phyloP scores from a whole-genome alignment of 768 basidiomycete genomes.

The Rhizopogon salebrosus region DNA sequence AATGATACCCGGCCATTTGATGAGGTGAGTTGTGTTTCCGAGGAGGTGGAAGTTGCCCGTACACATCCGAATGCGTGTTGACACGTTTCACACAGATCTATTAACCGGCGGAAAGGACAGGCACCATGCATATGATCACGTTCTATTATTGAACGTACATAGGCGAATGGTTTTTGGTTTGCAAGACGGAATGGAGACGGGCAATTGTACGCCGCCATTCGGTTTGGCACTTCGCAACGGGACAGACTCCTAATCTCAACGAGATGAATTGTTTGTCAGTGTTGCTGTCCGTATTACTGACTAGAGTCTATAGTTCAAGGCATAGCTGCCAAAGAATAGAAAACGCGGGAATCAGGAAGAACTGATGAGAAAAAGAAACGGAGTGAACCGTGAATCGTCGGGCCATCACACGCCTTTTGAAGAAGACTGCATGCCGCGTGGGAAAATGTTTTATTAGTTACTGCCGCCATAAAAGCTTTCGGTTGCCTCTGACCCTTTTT shows the following conservation, averaged over 20 bases:
- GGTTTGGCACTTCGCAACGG: neutral
- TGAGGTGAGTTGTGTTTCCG: constrained; percentile 54
- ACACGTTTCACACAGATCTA: constrained; percentile 27
- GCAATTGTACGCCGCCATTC: neutral
- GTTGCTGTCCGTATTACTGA: constrained; percentile 5
- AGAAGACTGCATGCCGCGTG: constrained; percentile 11
- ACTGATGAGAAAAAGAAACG: constrained; percentile 16
- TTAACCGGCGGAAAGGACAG: constrained; percentile 9
- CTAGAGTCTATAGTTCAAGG: neutral
- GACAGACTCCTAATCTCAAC: neutral
- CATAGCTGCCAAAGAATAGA: constrained; percentile 7
- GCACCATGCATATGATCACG: neutral
- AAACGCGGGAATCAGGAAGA: constrained; percentile 2
- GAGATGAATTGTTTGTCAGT: constrained; percentile 2
- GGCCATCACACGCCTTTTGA: constrained; percentile 14
- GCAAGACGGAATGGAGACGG: neutral
- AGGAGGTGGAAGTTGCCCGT: neutral
- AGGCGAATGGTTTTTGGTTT: neutral
- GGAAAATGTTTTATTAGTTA: constrained; percentile 9
- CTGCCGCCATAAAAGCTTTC: constrained; percentile 13
- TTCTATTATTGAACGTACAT: constrained; percentile 1
- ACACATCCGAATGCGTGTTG: neutral
- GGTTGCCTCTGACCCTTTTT: neutral
- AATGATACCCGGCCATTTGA: constrained; percentile 95
- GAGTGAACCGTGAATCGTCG: constrained; percentile 8